Conservation (phyloP, 441 rosid genomes). For the Brassica hybrid region DNA sequence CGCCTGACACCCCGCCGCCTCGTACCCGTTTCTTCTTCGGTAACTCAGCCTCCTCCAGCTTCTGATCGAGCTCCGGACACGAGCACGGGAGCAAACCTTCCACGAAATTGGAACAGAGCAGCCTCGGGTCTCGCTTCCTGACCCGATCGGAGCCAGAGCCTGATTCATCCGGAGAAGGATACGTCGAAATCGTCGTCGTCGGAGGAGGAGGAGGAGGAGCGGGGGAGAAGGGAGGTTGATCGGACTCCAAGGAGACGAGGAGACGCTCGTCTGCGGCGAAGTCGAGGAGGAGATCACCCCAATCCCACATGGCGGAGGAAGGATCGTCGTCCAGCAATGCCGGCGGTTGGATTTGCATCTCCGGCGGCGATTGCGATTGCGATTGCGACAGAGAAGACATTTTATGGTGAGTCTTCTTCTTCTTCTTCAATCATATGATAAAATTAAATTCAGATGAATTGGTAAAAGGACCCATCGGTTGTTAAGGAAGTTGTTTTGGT, state of each 20-base stretch:
- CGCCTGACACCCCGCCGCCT: conserved; percentile 45
- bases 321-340: no score
- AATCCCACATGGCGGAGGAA: conserved; percentile 65
- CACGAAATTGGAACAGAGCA: conserved; percentile 79
- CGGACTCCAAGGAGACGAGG: conserved; percentile 48
- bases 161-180: conserved; percentile 38
- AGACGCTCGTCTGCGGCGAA: conserved; percentile 69
- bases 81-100: conserved; percentile 87
- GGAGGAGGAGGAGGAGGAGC: conserved; percentile 27
- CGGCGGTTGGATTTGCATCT: no score
- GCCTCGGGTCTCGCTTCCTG: conserved; percentile 92
- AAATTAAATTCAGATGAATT: no score
- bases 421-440: no score
- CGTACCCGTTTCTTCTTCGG: conserved; percentile 64
- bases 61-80: conserved; percentile 87
- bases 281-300: conserved; percentile 84
- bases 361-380: no score
- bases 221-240: conserved; percentile 20
- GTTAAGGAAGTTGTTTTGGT: no score
- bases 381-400: no score
- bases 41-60: conserved; percentile 59
- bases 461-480: no score
- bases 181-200: conserved; percentile 11
- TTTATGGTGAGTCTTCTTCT: no score
- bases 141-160: conserved; percentile 52